Conservation (phyloP, 176 grass and related monocot genomes). For the Melocanna baccifera region DNA sequence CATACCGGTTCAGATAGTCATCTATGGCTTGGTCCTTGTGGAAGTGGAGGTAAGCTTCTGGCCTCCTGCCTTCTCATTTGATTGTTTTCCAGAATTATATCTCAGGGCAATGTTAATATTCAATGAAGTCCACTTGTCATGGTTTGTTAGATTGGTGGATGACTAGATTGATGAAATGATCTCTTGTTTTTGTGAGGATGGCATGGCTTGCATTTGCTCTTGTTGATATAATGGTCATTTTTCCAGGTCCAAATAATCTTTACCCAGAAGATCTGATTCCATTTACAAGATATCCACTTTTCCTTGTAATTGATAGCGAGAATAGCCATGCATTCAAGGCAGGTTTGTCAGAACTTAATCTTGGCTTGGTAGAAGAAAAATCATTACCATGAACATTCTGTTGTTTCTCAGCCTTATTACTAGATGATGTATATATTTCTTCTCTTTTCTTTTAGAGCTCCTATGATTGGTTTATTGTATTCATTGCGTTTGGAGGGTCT, state of each 20-base stretch:
- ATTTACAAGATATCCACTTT: conserved; percentile 93
- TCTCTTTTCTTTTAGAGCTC: background rate
- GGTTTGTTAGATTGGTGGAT: conserved; percentile 2
- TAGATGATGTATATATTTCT: background rate
- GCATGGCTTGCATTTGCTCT: background rate
- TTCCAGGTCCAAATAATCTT: conserved; percentile 78
- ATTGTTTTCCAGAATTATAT: conserved; percentile 11
- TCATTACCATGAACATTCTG: conserved; percentile 8
- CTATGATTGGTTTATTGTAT: background rate
- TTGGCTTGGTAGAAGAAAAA: conserved; percentile 44
- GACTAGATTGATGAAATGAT: background rate
- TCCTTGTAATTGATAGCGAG: conserved; percentile 90
- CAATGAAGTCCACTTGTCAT: conserved; percentile 22
- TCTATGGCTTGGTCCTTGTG: conserved; percentile 82
- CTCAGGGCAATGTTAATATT: background rate
- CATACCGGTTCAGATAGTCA: conserved; percentile 50
- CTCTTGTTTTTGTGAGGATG: conserved; percentile 20
- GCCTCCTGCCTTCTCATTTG: background rate
- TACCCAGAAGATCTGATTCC: conserved; percentile 94
- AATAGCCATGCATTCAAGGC: conserved; percentile 99
- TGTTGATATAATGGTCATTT: background rate
- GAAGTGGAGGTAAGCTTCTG: conserved; percentile 58
- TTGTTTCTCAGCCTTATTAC: conserved; percentile 6
- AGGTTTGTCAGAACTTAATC: conserved; percentile 98
- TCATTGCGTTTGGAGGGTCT: background rate